A percentile compares a stretch with the other conserved stretches of the same genome.
These are phyloP conservation scores for Colletotrichum phormii DNA, from an alignment of 2,329 filamentous ascomycete species.

Conservation along the genomic window DNA sequence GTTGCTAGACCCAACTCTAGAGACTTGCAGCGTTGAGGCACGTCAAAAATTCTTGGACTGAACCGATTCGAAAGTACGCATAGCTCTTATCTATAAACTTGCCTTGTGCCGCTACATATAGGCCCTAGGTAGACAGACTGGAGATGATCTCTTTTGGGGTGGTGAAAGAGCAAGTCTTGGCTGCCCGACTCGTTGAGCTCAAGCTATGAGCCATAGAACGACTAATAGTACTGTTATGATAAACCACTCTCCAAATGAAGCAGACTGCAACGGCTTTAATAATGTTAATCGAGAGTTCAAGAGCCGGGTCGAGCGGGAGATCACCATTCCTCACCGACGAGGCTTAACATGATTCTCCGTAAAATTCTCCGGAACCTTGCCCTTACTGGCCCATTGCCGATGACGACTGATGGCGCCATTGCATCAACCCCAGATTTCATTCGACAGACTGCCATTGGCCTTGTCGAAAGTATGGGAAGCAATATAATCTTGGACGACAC, in stretches of 20 bases:
- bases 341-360: conserved; percentile 25
- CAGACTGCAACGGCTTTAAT: background rate
- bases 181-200: background rate
- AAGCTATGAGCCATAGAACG: no score
- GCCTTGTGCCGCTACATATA: no score
- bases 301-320: conserved; percentile 18
- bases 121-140: no score
- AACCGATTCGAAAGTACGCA: no score
- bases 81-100: no score
- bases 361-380: conserved; percentile 34
- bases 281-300: background rate
- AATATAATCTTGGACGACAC: conserved; percentile 2
- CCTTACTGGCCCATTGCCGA: conserved; percentile 24
- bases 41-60: no score
- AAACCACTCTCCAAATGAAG: background rate
- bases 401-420: conserved; percentile 35
- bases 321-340: background rate
- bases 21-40: no score
- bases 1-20: no score
- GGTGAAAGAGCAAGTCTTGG: background rate
- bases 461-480: background rate
- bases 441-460: background rate
- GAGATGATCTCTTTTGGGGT: background rate
- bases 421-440: conserved; percentile 17
- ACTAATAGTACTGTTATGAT: no score